Conservation (phyloP, 257 asterid species). For the Penstemon davidsonii region DNA sequence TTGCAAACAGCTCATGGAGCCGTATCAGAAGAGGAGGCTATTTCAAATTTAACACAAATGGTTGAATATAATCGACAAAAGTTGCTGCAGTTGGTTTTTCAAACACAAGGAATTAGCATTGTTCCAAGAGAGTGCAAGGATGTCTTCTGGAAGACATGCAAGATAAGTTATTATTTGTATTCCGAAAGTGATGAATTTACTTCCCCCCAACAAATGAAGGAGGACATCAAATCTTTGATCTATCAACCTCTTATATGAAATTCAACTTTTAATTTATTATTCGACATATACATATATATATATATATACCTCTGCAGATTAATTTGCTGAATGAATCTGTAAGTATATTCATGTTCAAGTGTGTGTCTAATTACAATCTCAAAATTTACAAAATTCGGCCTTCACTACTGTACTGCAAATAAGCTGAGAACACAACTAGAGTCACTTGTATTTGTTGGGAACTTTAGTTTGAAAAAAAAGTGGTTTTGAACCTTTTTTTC, state of each 20-base stretch:
- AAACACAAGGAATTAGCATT: conserved; percentile 18
- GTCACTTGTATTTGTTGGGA: no score
- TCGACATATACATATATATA: neutral
- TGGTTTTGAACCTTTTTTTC: no score
- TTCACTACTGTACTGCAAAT: no score
- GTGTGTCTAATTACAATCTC: no score
- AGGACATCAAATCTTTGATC: neutral
- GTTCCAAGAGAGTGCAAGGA: neutral
- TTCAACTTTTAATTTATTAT: no score
- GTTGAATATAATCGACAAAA: conserved; percentile 33
- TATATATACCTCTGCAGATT: no score
- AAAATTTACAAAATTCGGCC: no score
- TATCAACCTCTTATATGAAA: neutral
- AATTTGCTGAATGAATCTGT: no score
- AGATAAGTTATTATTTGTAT: neutral
- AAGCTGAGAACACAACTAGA: no score
- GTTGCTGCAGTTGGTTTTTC: conserved; percentile 35
- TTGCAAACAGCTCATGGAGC: conserved; percentile 18
- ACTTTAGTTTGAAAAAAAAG: no score
- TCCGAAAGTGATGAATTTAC: neutral
- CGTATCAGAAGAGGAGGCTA: conserved; percentile 33
- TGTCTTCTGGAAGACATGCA: neutral
- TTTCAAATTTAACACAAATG: neutral
- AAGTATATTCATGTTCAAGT: no score
- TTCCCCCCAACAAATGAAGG: neutral